Percentiles rank a stretch among this genome's conserved stretches.
Evolutionary conservation across 139 green algal species (phyloP).

Genomic region (Limnomonas spitsbergensis): DNA sequence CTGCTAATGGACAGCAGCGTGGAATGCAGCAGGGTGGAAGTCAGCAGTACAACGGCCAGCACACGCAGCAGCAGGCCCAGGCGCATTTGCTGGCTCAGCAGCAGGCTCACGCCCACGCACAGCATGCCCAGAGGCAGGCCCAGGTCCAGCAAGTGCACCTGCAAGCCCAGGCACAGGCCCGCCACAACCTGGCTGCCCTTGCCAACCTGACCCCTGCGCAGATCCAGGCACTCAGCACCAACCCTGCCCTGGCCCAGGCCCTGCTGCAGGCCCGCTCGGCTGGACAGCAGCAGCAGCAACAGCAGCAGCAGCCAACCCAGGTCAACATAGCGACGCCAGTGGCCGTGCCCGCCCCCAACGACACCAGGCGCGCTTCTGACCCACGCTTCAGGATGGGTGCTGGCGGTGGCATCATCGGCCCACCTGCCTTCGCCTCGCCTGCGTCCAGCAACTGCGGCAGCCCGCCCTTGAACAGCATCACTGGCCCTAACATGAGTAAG

Average conservation of each 20-base stretch:
- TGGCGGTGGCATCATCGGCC: neutral
- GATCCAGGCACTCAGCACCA: neutral
- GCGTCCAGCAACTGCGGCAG: neutral
- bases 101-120: slow-evolving; percentile 12
- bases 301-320: slow-evolving; percentile 7
- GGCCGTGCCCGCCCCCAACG: neutral
- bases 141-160: neutral
- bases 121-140: slow-evolving; percentile 8
- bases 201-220: slow-evolving; percentile 7
- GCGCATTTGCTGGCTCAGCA: slow-evolving; percentile 4
- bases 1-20: neutral
- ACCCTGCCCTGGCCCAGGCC: neutral
- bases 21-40: no score
- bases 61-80: slow-evolving; percentile 1
- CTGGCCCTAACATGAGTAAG: slow-evolving; percentile 13
- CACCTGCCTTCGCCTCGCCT: neutral
- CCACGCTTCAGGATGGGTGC: neutral
- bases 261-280: neutral
- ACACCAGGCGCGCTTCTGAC: neutral
- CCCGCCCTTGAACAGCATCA: neutral
- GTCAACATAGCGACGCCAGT: neutral
- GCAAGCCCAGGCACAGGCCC: neutral
- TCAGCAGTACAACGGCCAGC: slow-evolving; percentile 1
- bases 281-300: slow-evolving; percentile 6
- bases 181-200: slow-evolving; percentile 12